phyloP scores from a whole-genome alignment of 805 yeast species.

The Hanseniaspora lindneri region DNA sequence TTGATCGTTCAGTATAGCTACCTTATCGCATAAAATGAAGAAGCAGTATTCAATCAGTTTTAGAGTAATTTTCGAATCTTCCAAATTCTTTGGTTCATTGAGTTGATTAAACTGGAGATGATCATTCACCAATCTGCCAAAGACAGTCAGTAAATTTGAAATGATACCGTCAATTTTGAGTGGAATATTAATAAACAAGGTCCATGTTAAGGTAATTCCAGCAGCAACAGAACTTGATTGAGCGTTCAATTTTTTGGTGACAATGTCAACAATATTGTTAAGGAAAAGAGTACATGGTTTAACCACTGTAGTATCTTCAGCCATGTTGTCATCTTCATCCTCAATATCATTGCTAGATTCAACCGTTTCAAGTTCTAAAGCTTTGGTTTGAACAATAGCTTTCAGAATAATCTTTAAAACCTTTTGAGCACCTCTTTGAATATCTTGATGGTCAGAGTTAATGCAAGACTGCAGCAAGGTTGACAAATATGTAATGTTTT shows the following conservation, averaged over 20 bases:
- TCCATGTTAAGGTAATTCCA: conserved; percentile 73
- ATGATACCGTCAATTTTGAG: conserved; percentile 61
- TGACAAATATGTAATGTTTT: conserved; percentile 57
- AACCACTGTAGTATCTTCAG: conserved; percentile 43
- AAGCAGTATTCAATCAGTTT: conserved; percentile 63
- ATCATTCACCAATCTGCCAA: conserved; percentile 80
- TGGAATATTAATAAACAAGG: conserved; percentile 64
- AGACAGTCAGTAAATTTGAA: conserved; percentile 70
- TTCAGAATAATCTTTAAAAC: conserved; percentile 57
- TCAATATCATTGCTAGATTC: not conserved
- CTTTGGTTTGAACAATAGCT: conserved; percentile 43
- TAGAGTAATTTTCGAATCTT: conserved; percentile 73
- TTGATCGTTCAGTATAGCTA: conserved; percentile 83
- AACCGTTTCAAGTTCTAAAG: conserved; percentile 8
- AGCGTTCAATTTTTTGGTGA: conserved; percentile 63
- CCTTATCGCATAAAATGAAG: conserved; percentile 65
- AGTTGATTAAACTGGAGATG: conserved; percentile 50
- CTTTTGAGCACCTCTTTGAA: conserved; percentile 71
- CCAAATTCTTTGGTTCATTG: conserved; percentile 34
- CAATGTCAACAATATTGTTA: conserved; percentile 48
- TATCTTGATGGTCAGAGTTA: conserved; percentile 70
- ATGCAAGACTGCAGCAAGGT: conserved; percentile 68
- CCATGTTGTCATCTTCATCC: conserved; percentile 20
- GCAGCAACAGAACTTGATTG: conserved; percentile 67
- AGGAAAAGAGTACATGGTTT: conserved; percentile 56